These are phyloP conservation scores for Potentilla sterilis DNA, from an alignment of 306 rosid genomes.

Conservation along the genomic window DNA sequence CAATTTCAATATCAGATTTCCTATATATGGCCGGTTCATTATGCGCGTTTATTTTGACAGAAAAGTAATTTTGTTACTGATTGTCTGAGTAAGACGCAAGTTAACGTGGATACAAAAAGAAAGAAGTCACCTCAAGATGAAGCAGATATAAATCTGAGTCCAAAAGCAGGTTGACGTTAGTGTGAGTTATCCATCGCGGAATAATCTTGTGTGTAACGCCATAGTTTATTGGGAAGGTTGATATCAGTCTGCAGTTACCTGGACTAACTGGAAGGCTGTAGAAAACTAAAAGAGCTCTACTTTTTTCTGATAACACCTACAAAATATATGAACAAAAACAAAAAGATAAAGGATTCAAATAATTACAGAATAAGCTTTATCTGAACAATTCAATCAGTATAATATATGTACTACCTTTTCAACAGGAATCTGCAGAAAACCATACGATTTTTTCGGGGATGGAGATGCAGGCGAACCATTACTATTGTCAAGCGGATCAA, in stretches of 20 bases:
- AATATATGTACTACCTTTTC: constrained; percentile 35
- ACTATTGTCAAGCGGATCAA: constrained; percentile 32
- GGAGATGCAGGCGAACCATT: constrained; percentile 25
- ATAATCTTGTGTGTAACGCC: constrained; percentile 41
- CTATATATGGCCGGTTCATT: no score
- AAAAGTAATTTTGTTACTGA: no score
- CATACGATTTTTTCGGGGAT: neutral
- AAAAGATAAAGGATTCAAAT: neutral
- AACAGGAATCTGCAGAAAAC: constrained; percentile 25
- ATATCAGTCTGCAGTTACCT: constrained; percentile 80
- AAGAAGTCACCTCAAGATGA: constrained; percentile 75
- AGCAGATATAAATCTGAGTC: constrained; percentile 92
- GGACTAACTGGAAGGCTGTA: constrained; percentile 86
- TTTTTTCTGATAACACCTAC: constrained; percentile 46
- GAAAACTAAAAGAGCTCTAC: constrained; percentile 47
- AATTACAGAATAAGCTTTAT: neutral
- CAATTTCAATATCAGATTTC: no score
- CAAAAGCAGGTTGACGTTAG: constrained; percentile 63
- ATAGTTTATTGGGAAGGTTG: constrained; percentile 78
- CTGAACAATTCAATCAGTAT: neutral
- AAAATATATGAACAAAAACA: constrained; percentile 11
- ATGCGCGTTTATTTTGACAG: no score
- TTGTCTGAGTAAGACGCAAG: no score
- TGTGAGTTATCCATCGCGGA: constrained; percentile 80
- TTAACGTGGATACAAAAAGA: constrained; percentile 1